Evolutionary conservation across 1,284 basidiomycete genomes (phyloP), one percentile per base, ranked within the genome.

Genomic region (Trichosporon ovoides): DNA sequence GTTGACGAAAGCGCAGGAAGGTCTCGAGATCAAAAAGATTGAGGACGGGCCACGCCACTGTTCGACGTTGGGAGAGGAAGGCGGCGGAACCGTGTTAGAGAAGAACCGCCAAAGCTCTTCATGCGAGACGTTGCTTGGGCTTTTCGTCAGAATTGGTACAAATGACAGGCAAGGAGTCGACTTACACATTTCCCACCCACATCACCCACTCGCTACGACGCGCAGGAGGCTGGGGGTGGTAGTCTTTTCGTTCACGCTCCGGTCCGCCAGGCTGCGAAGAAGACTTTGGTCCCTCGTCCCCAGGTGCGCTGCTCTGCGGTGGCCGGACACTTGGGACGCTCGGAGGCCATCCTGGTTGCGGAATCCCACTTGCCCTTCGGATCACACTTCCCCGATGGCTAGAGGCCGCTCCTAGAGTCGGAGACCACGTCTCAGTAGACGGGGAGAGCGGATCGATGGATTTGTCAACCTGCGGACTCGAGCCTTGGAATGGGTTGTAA

Each of bases 1-100:
- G 73, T 97, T 97, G 74, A 96, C 84, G 70, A 98, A 97, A 3
- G 90, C 91, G 74, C 94, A 97, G 67, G 87, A 92, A 3, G 91
- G 94, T 20, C 92, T 85, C 18, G 87, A 84, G 67, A 98, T 98
- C 57, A 94, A 83, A 78, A 95, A 96, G 64, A 98, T 87, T 20
- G 89, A 93, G 3, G 88, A 76, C 3, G 97, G 85, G 7, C 90
- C 90, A 28, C 79, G 75, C 63, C 75, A 76, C 1, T 69, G 65
- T 38, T 69, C 66, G 61, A 43, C n/a, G 48, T 38, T 43, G 22
- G 51, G 46, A 18, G 59, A 33, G 10, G 63, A 49, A 1, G 69
- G 66, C 3, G 68, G 62, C 0, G 74, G 67, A 1, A 75, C 73
- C 4, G 69, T 69, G 54, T 82, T 86, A 14, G 43, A 48, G 78